A percentile compares a stretch with the other conserved stretches of the same genome.
Conservation (phyloP, 208 protist species). For the Leishmania arabica region DNA sequence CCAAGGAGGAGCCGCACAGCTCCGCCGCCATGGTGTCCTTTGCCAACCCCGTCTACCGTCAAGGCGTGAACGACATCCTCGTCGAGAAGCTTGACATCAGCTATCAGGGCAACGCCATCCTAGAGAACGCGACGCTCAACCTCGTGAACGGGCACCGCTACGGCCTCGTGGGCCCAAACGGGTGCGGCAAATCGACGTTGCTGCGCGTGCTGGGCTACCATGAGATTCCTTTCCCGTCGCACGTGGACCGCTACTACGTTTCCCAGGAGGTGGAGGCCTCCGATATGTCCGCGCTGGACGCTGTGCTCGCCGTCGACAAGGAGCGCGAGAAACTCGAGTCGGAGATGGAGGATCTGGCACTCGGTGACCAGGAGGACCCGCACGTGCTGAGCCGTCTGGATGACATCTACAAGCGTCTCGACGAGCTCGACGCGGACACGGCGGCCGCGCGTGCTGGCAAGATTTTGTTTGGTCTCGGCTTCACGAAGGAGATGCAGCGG, state of each 20-base stretch:
- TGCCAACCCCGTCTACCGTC: constrained; percentile 79
- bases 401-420: constrained; percentile 93
- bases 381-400: constrained; percentile 74
- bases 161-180: constrained; percentile 91
- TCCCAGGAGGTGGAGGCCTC: constrained; percentile 96
- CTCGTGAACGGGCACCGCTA: constrained; percentile 86
- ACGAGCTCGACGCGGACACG: constrained; percentile 92
- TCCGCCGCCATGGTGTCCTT: constrained; percentile 89
- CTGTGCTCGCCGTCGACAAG: constrained; percentile 83
- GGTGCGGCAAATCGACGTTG: constrained; percentile 94
- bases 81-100: constrained; percentile 91
- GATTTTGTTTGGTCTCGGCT: constrained; percentile 96
- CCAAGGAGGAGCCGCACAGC: constrained; percentile 30
- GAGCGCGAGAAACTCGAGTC: constrained; percentile 79
- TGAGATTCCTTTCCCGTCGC: constrained; percentile 92
- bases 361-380: constrained; percentile 81
- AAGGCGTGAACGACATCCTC: constrained; percentile 86
- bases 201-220: constrained; percentile 83
- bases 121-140: constrained; percentile 88
- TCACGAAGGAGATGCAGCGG: constrained; percentile 85
- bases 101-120: constrained; percentile 82
- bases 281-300: constrained; percentile 84
- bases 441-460: constrained; percentile 83
- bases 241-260: constrained; percentile 96
- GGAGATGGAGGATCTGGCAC: constrained; percentile 84